Base-by-base conservation (phyloP, 2,329 filamentous ascomycete genomes). In the Leptographium flavum region DNA sequence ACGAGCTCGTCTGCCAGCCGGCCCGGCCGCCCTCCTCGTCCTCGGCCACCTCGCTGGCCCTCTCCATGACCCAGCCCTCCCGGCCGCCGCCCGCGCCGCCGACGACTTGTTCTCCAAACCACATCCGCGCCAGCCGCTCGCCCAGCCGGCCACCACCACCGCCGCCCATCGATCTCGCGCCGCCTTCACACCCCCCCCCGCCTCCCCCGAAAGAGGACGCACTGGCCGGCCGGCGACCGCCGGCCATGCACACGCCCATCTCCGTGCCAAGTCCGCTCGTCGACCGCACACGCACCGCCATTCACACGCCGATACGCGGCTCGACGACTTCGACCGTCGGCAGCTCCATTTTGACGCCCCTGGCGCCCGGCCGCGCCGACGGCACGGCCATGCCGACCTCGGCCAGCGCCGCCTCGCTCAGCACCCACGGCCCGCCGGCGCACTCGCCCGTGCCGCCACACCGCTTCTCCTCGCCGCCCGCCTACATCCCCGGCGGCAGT, bases 401-500 rank as follows among this genome's bases (percentile, higher is more conserved):
- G 14, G 37, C 37, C 22, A 27, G 19, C 14, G 22, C 37, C 37
- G 9, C 36, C 2, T 39, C 37, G 1, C 37, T n/a, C 5, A n/a
- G 39, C 43, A 4, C 14, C 32, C 5, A 17, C 15, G 32, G 14
- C 15, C 15, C 7, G 15, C 8, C 15, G 32, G 32, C 15, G 14
- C 35, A 27, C 5, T n/a, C 39, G 28, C 37, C 41, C 7, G 15
- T 39, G 3, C 22, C 48, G 39, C 65, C 70, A 17, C 74, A 82
- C 49, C 70, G 78, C 56, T 77, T 79, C 53, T 82, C 81, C 5
- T 79, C 79, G 2, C 79, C 82, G 10, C 70, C 80, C 42, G 56
- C 74, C 55, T 75, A 77, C 54, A 63, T 65, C 45, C 57, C 63
- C 23, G 56, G 58, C 27, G 54, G 62, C 17, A 59, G 62, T 32